Conservation (phyloP, 768 basidiomycete species). For the Russula griseocarnosa region DNA sequence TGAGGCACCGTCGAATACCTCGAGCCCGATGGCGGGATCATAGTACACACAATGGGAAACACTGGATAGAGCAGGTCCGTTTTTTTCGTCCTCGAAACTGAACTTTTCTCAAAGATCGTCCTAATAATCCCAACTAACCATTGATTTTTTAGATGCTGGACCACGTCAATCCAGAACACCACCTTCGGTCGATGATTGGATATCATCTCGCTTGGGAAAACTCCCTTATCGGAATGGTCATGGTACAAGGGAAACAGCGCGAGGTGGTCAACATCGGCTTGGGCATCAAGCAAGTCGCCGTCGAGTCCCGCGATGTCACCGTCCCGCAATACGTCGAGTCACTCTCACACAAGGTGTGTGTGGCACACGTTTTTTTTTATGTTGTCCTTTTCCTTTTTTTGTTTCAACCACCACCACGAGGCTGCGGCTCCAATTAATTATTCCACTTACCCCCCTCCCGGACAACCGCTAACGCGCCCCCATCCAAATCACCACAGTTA, state of each 20-base stretch:
- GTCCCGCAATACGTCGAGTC: slow-evolving; percentile 68
- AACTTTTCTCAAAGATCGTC: no score
- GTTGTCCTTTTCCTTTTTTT: no score
- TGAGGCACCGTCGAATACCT: slow-evolving; percentile 77
- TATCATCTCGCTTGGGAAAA: slow-evolving; percentile 68
- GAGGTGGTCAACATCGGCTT: slow-evolving; percentile 80
- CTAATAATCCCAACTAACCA: slow-evolving; percentile 33
- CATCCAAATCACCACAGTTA: slow-evolving; percentile 36
- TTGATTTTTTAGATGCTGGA: slow-evolving; percentile 49
- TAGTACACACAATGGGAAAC: slow-evolving; percentile 58
- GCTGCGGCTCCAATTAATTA: background rate
- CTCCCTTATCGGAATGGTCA: slow-evolving; percentile 77
- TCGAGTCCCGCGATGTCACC: slow-evolving; percentile 56
- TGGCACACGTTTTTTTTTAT: slow-evolving; percentile 7
- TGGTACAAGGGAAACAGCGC: slow-evolving; percentile 72
- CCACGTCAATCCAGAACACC: slow-evolving; percentile 47
- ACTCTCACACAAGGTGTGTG: slow-evolving; percentile 67
- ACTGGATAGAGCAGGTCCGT: slow-evolving; percentile 76
- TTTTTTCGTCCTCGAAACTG: background rate
- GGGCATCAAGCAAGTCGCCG: slow-evolving; percentile 65
- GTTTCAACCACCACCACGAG: background rate
- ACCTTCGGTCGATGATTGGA: slow-evolving; percentile 71
- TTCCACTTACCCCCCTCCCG: background rate
- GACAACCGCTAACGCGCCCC: background rate
- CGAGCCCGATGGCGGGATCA: slow-evolving; percentile 69